Evolutionary conservation across 2,329 filamentous ascomycete genomes (phyloP), one percentile per base, ranked within the genome.

Genomic region (Xylariaceae sp.): DNA sequence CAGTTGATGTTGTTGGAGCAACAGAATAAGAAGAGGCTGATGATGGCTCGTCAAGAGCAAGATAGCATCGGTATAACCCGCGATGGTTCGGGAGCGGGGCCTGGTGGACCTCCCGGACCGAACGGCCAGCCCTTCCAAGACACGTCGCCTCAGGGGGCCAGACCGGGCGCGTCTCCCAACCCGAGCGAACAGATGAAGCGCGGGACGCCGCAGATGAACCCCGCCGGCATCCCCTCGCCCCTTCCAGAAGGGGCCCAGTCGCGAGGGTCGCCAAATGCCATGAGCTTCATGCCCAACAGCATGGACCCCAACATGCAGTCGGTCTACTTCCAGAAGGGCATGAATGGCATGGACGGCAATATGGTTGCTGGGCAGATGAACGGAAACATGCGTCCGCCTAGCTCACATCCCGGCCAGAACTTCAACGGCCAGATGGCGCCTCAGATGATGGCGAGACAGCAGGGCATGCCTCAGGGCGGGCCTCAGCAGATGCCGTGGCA

Each of bases 1-100:
- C 85, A 90, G 60, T 66, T 90, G 58, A 90, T 89, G 85, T 66
- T 89, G 34, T 73, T 90, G 12, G 85, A 90, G 63, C 85, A 89
- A 63, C 85, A 90, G 64, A 90, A 90, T 54, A 90, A 89, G 71
- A 89, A 88, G 64, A 73, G 85, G 13, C 70, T 90, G 34, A 80
- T 88, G 70, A 88, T 88, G 84, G 85, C 85, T 26, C 78, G 85
- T 13, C 83, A 82, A 57, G 79, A 88, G 59, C 85, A 90, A 61
- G 86, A 89, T 47, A 78, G 67, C 56, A 73, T 81, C 34, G 59
- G 62, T 15, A 68, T 72, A 48, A 66, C 69, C 26, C 67, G 73
- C 35, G 74, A 72, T 16, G 70, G 69, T 15, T 67, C 69, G 38
- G 70, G 67, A 21, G 69, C 76, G 17, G 61, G 61, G 34, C 68